These are phyloP conservation scores for Neurospora sp. DNA, from an alignment of 495 filamentous ascomycete genomes.

Conservation along the genomic window DNA sequence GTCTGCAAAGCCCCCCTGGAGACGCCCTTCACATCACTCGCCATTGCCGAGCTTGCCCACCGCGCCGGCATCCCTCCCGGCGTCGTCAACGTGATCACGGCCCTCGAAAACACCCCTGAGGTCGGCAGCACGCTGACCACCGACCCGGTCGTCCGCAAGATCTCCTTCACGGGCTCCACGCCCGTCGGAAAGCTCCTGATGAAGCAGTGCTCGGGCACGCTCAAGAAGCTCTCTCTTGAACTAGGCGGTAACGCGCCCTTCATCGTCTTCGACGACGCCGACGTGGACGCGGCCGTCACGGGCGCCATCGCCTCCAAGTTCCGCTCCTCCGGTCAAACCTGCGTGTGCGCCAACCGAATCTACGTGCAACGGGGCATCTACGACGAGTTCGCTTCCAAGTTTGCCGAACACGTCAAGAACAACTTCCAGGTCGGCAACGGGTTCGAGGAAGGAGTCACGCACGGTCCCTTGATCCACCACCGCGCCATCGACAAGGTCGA, in stretches of 20 bases:
- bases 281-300: conserved; percentile 64
- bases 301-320: conserved; percentile 76
- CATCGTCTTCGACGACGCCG: conserved; percentile 87
- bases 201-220: conserved; percentile 66
- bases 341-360: conserved; percentile 81
- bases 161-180: conserved; percentile 86
- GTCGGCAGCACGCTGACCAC: conserved; percentile 66
- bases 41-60: conserved; percentile 70
- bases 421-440: conserved; percentile 68
- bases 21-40: conserved; percentile 76
- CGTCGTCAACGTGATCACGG: conserved; percentile 73
- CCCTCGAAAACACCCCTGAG: conserved; percentile 58
- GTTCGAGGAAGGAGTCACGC: conserved; percentile 58
- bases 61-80: conserved; percentile 79
- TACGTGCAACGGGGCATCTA: conserved; percentile 74
- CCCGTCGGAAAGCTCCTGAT: conserved; percentile 79
- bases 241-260: conserved; percentile 88
- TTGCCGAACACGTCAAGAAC: conserved; percentile 61
- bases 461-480: conserved; percentile 75
- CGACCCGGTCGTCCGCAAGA: conserved; percentile 61
- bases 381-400: conserved; percentile 59
- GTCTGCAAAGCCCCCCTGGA: conserved; percentile 63
- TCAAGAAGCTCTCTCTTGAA: conserved; percentile 84
- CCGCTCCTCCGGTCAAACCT: conserved; percentile 80
- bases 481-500: conserved; percentile 68